Evolutionary conservation across 148 eudicot species (phyloP), one percentile per base, ranked within the genome.

Genomic region (Rheum nobile): DNA sequence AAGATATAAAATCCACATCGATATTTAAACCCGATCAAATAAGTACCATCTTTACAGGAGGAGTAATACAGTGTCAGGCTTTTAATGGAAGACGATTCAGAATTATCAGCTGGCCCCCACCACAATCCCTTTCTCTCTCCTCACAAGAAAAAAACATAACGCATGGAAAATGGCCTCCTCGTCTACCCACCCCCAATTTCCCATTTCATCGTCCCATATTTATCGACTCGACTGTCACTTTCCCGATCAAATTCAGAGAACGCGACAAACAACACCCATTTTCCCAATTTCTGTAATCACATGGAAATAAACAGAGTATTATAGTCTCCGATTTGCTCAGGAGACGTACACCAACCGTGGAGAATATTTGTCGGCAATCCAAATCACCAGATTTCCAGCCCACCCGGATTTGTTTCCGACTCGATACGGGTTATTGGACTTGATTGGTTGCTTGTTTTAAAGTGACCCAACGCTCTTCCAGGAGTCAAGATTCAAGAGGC

Each of bases 391-490:
- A 10, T 59, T 59, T 12, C 17, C 0, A 10, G 26, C 65, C 65
- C 32, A 32, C 8, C n/a, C 50, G 17, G 50, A 38, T 4, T 38
- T 38, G 41, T 6, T 10, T 38, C 8, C 52, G 1, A 46, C 22
- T 7, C 9, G 63, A 22, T 21, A 22, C 61, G 29, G 61, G 61
- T 54, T 21, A 14, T 55, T 1, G 55, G 24, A 2, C 3, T n/a
- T n/a, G 1, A 8, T 22, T 57, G 31, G 55, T 57, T 57, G 67
- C 6, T 12, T 28, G 17, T 14, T 61, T 31, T 65, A 32, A 65
- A 65, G 21, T 65, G 70, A 65, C 70, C 70, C 70, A 65, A 16
- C 70, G 41, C 41, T 14, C 21, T 65, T 65, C 70, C 41, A 65
- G 41, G 70, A 65, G 70, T 22, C 70, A 65, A 59, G 68, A 61